Conservation (phyloP, 176 grass and related monocot genomes). For the Dactylis glomerata region DNA sequence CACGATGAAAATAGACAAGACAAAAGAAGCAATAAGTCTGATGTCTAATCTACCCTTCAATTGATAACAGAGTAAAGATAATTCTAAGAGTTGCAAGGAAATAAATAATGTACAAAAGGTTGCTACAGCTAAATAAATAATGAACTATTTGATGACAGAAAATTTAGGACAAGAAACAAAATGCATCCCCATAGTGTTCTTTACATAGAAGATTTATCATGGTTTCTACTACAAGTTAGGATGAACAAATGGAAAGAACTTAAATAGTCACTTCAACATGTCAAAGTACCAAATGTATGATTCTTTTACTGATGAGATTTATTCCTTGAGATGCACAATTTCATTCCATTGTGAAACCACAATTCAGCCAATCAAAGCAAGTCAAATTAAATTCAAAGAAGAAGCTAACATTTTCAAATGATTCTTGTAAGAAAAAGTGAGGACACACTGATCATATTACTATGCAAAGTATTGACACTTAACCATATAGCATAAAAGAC, state of each 20-base stretch:
- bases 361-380: not conserved
- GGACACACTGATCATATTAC: not conserved
- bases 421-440: not conserved
- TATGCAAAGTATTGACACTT: not conserved
- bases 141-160: not conserved
- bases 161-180: not conserved
- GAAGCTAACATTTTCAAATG: not conserved
- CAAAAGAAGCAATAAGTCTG: conserved; percentile 26
- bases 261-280: not conserved
- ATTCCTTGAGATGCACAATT: not conserved
- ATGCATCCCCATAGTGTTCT: not conserved
- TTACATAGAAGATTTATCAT: conserved; percentile 8
- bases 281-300: not conserved
- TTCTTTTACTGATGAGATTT: not conserved
- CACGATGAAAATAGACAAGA: conserved; percentile 26
- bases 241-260: not conserved
- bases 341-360: not conserved
- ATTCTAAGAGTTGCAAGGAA: not conserved
- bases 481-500: not conserved
- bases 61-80: not conserved
- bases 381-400: not conserved
- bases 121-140: not conserved
- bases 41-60: not conserved
- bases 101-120: not conserved
- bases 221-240: conserved; percentile 1